Base-by-base conservation (phyloP, 2,329 filamentous ascomycete species). In the Ustulina deusta region DNA sequence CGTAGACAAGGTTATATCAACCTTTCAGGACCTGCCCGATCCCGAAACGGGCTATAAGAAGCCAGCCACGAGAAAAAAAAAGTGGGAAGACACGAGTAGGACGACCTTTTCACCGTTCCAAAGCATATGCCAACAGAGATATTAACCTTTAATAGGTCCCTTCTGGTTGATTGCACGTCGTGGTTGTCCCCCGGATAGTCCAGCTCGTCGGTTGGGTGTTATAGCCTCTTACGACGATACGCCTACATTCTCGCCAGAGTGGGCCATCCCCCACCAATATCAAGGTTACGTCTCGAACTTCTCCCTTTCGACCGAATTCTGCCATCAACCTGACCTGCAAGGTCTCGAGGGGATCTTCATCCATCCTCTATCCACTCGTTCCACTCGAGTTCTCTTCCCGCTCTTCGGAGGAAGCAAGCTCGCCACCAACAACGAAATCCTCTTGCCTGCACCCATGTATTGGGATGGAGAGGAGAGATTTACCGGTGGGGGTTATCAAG, bases 391-490 rank as follows among this genome's bases (percentile, higher is more conserved):
- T 5, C 78, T 91, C 20, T 84, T 90, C 51, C 90, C 90, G 22
- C 82, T 92, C 75, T 91, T 92, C 70, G 87, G 89, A 49, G 90
- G 90, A 66, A 91, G 89, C 78, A 92, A 92, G 75, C 81, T 91
- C 42, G 84, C 85, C 20, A 85, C 90, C 69, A 91, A 92, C 80
- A 91, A 90, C 74, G 90, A 92, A 71, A 91, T 92, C 68, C 82
- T 91, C 15, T 85, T 92, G 17, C 90, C 90, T 0, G 88, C 90
- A 0, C 88, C 89, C 57, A 90, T 91, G 85, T 91, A 92, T 78
- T 91, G 88, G 84, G 83, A 84, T 65, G 84, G 86, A 20, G 88
- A 91, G 61, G 84, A 87, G 55, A 84, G 88, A 1, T 91, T 91
- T 75, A 86, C 83, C 0, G 89, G 87, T 40, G 83, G 84, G 36